These are phyloP conservation scores for Gonapodya prolifera DNA, from an alignment of 192 early-diverging fungal genomes.

Conservation along the genomic window DNA sequence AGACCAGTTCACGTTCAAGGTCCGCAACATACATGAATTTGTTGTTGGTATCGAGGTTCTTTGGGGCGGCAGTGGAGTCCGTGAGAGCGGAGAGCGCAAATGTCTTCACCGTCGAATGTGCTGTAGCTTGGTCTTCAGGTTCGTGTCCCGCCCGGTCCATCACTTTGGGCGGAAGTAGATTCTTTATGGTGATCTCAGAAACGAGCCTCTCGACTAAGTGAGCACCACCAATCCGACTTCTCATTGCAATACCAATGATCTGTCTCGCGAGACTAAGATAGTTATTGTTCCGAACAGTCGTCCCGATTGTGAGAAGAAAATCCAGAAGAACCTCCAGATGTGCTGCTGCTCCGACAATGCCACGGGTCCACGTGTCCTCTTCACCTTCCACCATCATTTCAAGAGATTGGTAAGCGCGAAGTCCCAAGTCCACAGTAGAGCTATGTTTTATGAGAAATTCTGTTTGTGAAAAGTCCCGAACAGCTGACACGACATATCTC, in stretches of 20 bases:
- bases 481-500: too few species aligned
- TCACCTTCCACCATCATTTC: not conserved
- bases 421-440: not conserved
- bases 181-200: not conserved
- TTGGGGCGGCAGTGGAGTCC: not conserved
- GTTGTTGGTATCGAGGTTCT: not conserved
- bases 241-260: not conserved
- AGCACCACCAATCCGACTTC: not conserved
- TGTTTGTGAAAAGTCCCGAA: not conserved
- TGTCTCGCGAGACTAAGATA: not conserved
- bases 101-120: not conserved
- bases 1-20: constrained; percentile 50
- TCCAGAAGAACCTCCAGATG: not conserved
- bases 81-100: not conserved
- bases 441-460: not conserved
- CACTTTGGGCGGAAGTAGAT: not conserved
- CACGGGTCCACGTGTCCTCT: not conserved
- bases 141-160: not conserved
- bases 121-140: not conserved
- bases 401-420: not conserved
- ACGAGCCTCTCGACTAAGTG: not conserved
- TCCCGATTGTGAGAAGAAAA: not conserved
- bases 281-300: not conserved
- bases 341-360: not conserved
- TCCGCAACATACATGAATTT: constrained; percentile 47